Evolutionary conservation across 805 yeast species (phyloP), one percentile per base, ranked within the genome.

Genomic region (Jamesozyma rosinii): DNA sequence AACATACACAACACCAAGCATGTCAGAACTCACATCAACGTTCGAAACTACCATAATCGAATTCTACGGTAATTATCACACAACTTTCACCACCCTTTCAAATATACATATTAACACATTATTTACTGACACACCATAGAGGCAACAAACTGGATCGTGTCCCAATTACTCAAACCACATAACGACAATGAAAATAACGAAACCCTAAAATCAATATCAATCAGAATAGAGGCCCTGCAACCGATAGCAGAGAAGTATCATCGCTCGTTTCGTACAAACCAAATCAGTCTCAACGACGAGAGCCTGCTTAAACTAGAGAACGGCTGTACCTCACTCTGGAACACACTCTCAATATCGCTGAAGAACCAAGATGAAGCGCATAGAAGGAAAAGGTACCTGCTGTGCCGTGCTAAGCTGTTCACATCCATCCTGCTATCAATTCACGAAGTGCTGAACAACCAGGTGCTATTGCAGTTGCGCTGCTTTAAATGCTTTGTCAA

Each of bases 321-420:
- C 30, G 45, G 57, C 8, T 60, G 66, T 1, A 58, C 68, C 13
- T 56, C 50, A 14, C 42, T 68, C 10, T 70, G 74, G 74, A 70
- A 70, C 45, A 40, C 59, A 1, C 45, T 63, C 1, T 46, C 65
- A 0, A 41, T 67, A 13, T 44, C 60, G 3, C 45, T 54, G 42
- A 65, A 57, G 37, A 42, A 31, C 29, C 33, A 20, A 17, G 40
- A 34, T n/a, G 24, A 46, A n/a, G 11, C 9, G 0, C 42, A 46
- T 6, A 38, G 38, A 0, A 37, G 49, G 19, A 40, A 45, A 18
- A 29, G 35, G 0, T 32, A 59, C 2, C 15, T 43, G 10, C 38
- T 53, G 2, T 48, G 53, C 27, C 29, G 47, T 17, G 48, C 58
- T 11, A 64, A 58, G 39, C 47, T 60, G 26, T 66, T 66, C 49